These are phyloP conservation scores for Penicillium lividum DNA, from an alignment of 495 filamentous ascomycete genomes.

Conservation along the genomic window DNA sequence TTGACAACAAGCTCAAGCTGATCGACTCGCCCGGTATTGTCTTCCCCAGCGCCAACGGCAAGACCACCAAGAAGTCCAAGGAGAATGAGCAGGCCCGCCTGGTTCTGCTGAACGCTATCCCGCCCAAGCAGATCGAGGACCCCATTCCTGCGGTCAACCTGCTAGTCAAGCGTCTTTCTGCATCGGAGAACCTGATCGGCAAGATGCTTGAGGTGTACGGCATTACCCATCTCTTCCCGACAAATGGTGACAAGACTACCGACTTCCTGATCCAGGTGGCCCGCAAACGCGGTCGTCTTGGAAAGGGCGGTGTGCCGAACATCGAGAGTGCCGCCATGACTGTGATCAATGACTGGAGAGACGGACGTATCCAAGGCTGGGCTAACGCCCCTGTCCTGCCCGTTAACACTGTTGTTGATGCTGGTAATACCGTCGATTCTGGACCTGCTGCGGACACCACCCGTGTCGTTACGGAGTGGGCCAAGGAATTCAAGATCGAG, in stretches of 20 bases:
- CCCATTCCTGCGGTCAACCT: slow-evolving; percentile 82
- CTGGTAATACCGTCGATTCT: slow-evolving; percentile 29
- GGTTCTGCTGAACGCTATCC: slow-evolving; percentile 85
- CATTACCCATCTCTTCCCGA: slow-evolving; percentile 71
- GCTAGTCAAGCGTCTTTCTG: slow-evolving; percentile 73
- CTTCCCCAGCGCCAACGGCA: slow-evolving; percentile 65
- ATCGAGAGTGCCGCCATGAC: slow-evolving; percentile 83
- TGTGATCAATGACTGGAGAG: slow-evolving; percentile 93
- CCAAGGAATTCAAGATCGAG: slow-evolving; percentile 92
- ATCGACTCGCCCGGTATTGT: slow-evolving; percentile 96
- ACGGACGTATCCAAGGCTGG: slow-evolving; percentile 95
- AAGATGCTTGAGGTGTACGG: slow-evolving; percentile 82
- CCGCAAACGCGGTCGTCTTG: slow-evolving; percentile 83
- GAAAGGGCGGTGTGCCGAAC: slow-evolving; percentile 90
- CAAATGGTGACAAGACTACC: slow-evolving; percentile 72
- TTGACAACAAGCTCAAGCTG: slow-evolving; percentile 91
- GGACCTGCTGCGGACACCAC: slow-evolving; percentile 62
- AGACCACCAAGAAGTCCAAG: slow-evolving; percentile 54
- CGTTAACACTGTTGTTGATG: slow-evolving; percentile 46
- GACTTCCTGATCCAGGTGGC: slow-evolving; percentile 95
- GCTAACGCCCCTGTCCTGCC: slow-evolving; percentile 67
- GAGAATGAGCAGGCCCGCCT: slow-evolving; percentile 72
- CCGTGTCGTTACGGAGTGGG: slow-evolving; percentile 90
- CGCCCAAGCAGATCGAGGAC: slow-evolving; percentile 91
- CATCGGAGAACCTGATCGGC: slow-evolving; percentile 66